Conservation (phyloP, 257 asterid genomes). For the Linderniella brevidens region DNA sequence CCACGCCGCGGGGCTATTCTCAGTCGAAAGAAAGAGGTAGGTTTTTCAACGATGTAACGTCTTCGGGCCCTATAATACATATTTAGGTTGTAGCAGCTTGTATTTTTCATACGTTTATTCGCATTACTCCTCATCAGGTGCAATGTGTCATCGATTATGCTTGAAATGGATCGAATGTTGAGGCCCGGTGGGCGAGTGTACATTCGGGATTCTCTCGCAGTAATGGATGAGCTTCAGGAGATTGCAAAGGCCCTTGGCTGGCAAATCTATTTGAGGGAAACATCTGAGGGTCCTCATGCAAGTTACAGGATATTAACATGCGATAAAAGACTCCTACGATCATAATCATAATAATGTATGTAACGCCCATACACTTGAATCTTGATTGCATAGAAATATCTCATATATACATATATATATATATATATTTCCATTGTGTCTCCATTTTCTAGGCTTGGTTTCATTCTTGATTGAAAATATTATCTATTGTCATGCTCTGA, state of each 20-base stretch:
- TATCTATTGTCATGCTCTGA: too few species aligned
- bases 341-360: background rate
- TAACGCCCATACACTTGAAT: too few species aligned
- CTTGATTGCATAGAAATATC: too few species aligned
- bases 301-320: conserved; percentile 53
- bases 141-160: conserved; percentile 65
- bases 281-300: conserved; percentile 84
- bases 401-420: too few species aligned
- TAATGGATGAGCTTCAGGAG: conserved; percentile 66
- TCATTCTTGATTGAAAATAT: too few species aligned
- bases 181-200: conserved; percentile 81
- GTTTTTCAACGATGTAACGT: background rate
- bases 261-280: conserved; percentile 51
- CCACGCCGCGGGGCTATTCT: conserved; percentile 64
- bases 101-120: background rate
- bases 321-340: conserved; percentile 37
- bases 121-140: conserved; percentile 30
- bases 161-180: conserved; percentile 84
- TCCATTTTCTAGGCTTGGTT: too few species aligned
- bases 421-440: too few species aligned
- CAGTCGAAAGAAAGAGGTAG: conserved; percentile 48
- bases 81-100: background rate
- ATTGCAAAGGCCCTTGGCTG: conserved; percentile 71
- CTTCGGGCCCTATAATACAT: background rate
- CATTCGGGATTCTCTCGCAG: conserved; percentile 44